Conservation (phyloP, 139 green algal genomes). For the Chlorokybus atmophyticus region DNA sequence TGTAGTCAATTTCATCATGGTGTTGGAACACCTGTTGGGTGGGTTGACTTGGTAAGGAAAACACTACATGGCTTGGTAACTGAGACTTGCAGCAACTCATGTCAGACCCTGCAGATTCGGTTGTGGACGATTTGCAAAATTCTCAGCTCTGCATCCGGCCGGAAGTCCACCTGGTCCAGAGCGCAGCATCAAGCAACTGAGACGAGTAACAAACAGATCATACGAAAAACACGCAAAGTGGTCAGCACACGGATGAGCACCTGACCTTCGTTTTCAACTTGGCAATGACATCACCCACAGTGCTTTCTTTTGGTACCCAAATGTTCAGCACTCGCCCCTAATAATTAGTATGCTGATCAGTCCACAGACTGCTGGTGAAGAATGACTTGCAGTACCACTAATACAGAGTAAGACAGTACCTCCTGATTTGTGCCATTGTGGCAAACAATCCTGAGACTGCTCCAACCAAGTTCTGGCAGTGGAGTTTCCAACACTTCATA, state of each 20-base stretch:
- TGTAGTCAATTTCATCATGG: constrained; percentile 34
- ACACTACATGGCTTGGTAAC: background rate
- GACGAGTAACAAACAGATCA: background rate
- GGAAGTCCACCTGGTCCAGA: constrained; percentile 12
- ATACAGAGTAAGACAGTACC: constrained; percentile 19
- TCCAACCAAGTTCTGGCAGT: constrained; percentile 62
- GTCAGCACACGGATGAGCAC: background rate
- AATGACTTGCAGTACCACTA: background rate
- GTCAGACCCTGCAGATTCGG: constrained; percentile 62
- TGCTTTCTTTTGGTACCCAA: constrained; percentile 47
- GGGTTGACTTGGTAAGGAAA: constrained; percentile 1
- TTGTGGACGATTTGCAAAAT: constrained; percentile 64
- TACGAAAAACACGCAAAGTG: constrained; percentile 3
- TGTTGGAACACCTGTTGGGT: constrained; percentile 27
- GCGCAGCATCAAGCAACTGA: background rate
- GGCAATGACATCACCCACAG: constrained; percentile 53
- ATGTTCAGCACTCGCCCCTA: constrained; percentile 42
- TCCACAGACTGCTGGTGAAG: background rate
- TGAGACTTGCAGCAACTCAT: background rate
- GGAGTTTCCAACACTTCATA: constrained; percentile 92
- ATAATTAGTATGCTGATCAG: background rate
- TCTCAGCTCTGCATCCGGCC: constrained; percentile 42
- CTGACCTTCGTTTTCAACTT: constrained; percentile 45
- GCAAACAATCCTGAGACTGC: constrained; percentile 48
- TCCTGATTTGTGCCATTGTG: constrained; percentile 63